These are phyloP conservation scores for Bacidia rubella DNA, from an alignment of 495 filamentous ascomycete genomes.

Conservation along the genomic window DNA sequence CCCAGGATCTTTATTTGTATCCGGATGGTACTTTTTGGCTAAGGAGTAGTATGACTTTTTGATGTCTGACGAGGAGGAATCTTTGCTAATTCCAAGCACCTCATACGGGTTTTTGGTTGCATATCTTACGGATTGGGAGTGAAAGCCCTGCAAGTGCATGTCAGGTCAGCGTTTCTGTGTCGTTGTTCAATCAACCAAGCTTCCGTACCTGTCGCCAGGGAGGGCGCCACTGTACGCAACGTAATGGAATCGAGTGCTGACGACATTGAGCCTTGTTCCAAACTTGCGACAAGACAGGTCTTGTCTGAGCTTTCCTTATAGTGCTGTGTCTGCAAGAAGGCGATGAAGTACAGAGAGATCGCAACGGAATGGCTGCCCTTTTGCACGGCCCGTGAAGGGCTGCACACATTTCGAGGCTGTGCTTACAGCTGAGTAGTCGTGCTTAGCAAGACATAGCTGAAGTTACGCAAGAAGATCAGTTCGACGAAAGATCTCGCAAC, in stretches of 20 bases:
- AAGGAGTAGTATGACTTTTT: conserved; percentile 97
- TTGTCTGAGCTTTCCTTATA: conserved; percentile 11
- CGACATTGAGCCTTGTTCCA: neutral
- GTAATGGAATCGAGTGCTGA: neutral
- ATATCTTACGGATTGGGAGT: conserved; percentile 47
- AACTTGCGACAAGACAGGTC: neutral
- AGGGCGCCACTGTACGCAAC: neutral
- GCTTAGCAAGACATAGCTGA: too few species aligned
- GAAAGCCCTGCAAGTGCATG: conserved; percentile 60
- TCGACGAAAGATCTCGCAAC: too few species aligned
- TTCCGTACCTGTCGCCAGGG: neutral
- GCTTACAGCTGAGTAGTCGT: too few species aligned
- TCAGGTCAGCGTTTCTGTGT: neutral
- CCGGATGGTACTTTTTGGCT: conserved; percentile 97
- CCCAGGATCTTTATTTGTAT: conserved; percentile 84
- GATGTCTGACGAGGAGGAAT: conserved; percentile 71
- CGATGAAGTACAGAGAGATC: conserved; percentile 12
- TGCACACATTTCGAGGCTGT: conserved; percentile 19
- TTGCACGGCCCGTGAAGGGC: conserved; percentile 17
- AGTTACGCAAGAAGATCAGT: too few species aligned
- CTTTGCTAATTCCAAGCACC: conserved; percentile 68
- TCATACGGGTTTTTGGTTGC: conserved; percentile 75
- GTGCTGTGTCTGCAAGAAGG: conserved; percentile 12
- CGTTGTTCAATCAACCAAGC: neutral
- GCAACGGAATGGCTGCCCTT: conserved; percentile 19